Base-by-base conservation (phyloP, 2,329 filamentous ascomycete genomes). In the Cladosporium phlei region DNA sequence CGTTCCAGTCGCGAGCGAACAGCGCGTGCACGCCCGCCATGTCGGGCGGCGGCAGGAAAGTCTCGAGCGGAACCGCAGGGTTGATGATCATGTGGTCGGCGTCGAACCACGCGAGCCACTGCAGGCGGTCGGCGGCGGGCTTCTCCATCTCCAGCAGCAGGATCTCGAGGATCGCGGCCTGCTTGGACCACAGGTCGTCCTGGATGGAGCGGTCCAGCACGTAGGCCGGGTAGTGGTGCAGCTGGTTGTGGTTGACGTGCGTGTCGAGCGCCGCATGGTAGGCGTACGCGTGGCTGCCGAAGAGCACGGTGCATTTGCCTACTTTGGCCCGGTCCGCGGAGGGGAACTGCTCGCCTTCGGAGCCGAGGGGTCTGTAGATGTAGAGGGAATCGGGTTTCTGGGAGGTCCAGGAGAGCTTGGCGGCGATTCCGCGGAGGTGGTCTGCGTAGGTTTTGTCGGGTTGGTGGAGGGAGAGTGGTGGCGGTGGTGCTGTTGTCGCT, bases 21-120 rank as follows among this genome's bases (percentile, higher is more conserved):
- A 44, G 22, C 9, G 25, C 11, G 3, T 44, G 27, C 10, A 42
- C 27, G n/a, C n/a, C 12, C 24, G n/a, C n/a, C n/a, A n/a, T n/a
- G n/a, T n/a, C n/a, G 30, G 9, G n/a, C 2, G 63, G 61, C 5
- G 64, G 65, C 2, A 66, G 51, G 49, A 66, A 66, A 14, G 54
- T 49, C 10, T 62, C 55, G 21, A 65, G 46, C 2, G 63, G 59
- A n/a, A 66, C 51, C 14, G 48, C 28, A 5, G 53, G 54, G 25
- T 66, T 65, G 34, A 61, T 47, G 20, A 66, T 39, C 21, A 65
- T 46, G 24, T 55, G 50, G 32, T 60, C 54, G 14, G 59, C 51
- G 35, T 62, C 59, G 42, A 55, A 44, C 39, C 39, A 44, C 24
- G 35, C 17, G 9, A 46, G 16, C 43, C 43, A 46, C 5, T 21